A percentile compares a stretch with the other conserved stretches of the same genome.
These are phyloP conservation scores for Tricholoma bakamatsutake DNA, from an alignment of 768 basidiomycete genomes.

Conservation along the genomic window DNA sequence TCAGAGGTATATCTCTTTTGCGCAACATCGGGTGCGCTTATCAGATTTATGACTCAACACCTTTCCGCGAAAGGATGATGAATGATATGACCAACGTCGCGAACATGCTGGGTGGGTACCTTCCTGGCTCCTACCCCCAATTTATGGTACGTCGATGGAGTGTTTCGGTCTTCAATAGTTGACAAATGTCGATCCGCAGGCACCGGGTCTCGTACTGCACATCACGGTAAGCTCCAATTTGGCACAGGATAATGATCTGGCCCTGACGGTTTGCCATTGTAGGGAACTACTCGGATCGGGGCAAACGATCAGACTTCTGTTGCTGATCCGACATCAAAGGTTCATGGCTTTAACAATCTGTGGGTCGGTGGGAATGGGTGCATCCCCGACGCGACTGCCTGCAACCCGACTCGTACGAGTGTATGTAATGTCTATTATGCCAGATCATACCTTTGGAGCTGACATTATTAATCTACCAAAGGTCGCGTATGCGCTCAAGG, in stretches of 20 bases:
- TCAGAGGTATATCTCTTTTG: neutral
- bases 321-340: slow-evolving; percentile 17
- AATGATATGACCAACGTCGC: slow-evolving; percentile 23
- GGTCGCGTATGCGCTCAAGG: neutral
- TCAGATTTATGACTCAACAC: neutral
- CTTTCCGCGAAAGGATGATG: slow-evolving; percentile 1
- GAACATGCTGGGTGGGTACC: slow-evolving; percentile 24
- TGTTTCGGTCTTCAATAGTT: neutral
- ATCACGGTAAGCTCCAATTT: neutral
- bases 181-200: neutral
- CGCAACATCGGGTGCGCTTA: neutral
- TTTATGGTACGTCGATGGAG: neutral
- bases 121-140: slow-evolving; percentile 18
- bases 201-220: neutral
- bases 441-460: neutral
- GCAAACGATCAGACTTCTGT: slow-evolving; percentile 10
- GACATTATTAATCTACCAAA: neutral
- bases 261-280: neutral
- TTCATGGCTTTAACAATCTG: slow-evolving; percentile 19
- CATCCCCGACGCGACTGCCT: slow-evolving; percentile 17
- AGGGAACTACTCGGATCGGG: slow-evolving; percentile 11
- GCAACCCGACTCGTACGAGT: slow-evolving; percentile 12
- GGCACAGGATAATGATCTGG: neutral
- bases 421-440: neutral
- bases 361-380: slow-evolving; percentile 26